A percentile compares a stretch with the other conserved stretches of the same genome.
phyloP scores from a whole-genome alignment of 163 green algal genomes.

The Trebouxia gelatinosa region DNA sequence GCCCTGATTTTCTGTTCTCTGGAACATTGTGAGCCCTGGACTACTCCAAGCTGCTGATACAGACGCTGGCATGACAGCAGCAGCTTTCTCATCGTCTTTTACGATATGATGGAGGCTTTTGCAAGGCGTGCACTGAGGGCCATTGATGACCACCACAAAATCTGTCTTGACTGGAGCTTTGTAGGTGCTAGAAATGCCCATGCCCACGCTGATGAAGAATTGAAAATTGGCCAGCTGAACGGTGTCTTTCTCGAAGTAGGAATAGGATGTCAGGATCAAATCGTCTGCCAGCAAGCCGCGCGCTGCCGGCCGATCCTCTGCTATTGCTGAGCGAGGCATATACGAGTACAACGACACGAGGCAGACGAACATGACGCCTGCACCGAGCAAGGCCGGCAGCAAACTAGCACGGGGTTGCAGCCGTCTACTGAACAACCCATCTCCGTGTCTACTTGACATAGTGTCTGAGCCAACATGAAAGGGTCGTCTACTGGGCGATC shows the following conservation, averaged over 20 bases:
- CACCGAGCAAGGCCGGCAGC: background rate
- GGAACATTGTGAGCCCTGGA: slow-evolving; percentile 47
- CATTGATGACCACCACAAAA: slow-evolving; percentile 55
- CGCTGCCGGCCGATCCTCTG: background rate
- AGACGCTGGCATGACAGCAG: background rate
- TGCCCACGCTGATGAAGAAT: slow-evolving; percentile 65
- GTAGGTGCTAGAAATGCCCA: slow-evolving; percentile 46
- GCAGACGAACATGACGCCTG: no score
- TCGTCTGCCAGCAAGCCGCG: background rate
- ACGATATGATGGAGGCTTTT: slow-evolving; percentile 23
- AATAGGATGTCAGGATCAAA: slow-evolving; percentile 63
- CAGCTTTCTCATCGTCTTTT: background rate
- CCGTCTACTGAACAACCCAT: background rate
- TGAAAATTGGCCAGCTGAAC: slow-evolving; percentile 70
- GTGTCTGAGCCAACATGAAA: background rate
- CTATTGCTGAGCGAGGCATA: background rate
- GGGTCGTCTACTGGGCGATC: background rate
- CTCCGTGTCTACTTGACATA: background rate
- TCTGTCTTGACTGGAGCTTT: slow-evolving; percentile 34
- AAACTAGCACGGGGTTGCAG: background rate
- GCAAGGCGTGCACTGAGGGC: slow-evolving; percentile 51
- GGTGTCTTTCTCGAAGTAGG: slow-evolving; percentile 75
- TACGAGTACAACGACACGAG: background rate
- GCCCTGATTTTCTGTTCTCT: slow-evolving; percentile 70
- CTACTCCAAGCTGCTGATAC: slow-evolving; percentile 26